Base-by-base conservation (phyloP, 192 early-diverging fungal genomes). In the Chytriomyces hyalinus region DNA sequence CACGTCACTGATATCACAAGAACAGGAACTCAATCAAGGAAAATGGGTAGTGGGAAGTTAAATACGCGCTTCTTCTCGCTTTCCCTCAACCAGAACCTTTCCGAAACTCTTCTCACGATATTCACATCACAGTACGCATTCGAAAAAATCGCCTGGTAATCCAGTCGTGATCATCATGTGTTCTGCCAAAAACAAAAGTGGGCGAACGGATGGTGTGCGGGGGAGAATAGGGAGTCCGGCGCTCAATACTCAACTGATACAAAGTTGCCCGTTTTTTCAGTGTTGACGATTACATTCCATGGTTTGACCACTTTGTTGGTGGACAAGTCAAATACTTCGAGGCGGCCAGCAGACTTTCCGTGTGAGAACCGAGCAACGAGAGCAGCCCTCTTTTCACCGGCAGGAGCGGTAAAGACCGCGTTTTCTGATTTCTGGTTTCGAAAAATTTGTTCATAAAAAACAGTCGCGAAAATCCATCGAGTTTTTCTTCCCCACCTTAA, bases 371-470 rank as follows among this genome's bases (percentile, higher is more conserved):
- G 60, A 43, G 61, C 70, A 17, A 61, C 46, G 22, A 50, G 53
- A 17, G 68, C 4, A 43, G 22, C 45, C 15, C 49, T 8, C 53
- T 51, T 78, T 11, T 26, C 82, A 9, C 81, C 84, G 6, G 67
- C 71, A 26, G 78, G 82, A 13, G 70, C 64, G 10, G 79, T 71
- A 24, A 63, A 78, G 28, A 73, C 73, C n/a, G 68, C 63, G 63
- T 24, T 45, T 70, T 45, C 6, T 65, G 70, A 26, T 66, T n/a
- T 49, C 61, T 26, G 20, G 20, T 20, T 59, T 59, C 15, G 20
- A 4, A 5, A 15, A 59, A 59, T 59, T 15, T 59, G 20, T 59
- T 59, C 57, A n/a, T n/a, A n/a, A n/a, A n/a, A n/a, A n/a, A n/a
- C 57, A 20, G 20, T 59, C 15, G 57, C 57, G 15, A 59, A 59